Percentiles rank a stretch among this genome's conserved stretches.
phyloP scores from a whole-genome alignment of 225 moss, liverwort and hornwort genomes.

The Pseudoscleropodium purum region DNA sequence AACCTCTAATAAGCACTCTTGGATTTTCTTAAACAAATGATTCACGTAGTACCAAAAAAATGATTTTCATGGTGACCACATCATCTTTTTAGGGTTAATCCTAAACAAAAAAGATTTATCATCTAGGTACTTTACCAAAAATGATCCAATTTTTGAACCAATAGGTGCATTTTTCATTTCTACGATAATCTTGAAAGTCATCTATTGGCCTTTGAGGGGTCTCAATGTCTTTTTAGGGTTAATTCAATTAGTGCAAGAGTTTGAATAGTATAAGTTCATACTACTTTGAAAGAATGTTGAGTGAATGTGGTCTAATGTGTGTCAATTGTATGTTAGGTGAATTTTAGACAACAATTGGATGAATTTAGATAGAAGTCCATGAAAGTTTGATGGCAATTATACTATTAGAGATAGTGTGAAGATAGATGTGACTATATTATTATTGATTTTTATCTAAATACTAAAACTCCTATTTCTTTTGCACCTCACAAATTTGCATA shows the following conservation, averaged over 20 bases:
- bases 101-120: rapidly evolving
- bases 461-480: neutral
- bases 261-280: too few relatives aligned
- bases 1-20: neutral
- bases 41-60: rapidly evolving
- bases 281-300: neutral
- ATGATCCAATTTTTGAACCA: rapidly evolving
- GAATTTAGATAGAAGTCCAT: neutral
- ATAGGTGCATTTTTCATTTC: too few relatives aligned
- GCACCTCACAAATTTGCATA: neutral
- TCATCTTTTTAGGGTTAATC: rapidly evolving
- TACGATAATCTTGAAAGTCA: neutral
- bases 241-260: neutral
- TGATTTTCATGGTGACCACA: rapidly evolving
- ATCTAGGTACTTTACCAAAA: neutral
- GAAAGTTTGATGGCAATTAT: neutral
- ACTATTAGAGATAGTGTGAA: neutral
- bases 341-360: neutral
- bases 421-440: neutral
- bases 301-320: neutral
- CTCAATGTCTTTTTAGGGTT: neutral
- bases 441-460: neutral
- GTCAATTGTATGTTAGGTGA: neutral
- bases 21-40: neutral
- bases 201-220: rapidly evolving